Evolutionary conservation across 2,329 filamentous ascomycete species (phyloP).

Genomic region (Rasamsonia emersonii): DNA sequence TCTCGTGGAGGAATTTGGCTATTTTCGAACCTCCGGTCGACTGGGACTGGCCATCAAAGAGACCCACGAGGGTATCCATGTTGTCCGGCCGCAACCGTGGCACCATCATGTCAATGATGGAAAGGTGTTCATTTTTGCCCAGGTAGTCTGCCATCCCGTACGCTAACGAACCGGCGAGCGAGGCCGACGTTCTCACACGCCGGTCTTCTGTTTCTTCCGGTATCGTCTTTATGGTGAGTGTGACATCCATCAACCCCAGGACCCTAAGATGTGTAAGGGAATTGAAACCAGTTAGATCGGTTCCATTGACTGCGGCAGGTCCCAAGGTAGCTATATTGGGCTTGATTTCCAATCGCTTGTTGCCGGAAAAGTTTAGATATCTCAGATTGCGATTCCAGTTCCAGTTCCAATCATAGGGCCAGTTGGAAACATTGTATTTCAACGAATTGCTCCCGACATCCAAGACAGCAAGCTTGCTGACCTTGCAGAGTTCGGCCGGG

Average conservation of each 20-base stretch:
- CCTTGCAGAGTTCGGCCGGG: conserved; percentile 88
- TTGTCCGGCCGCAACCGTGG: conserved; percentile 85
- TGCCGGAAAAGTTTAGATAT: conserved; percentile 92
- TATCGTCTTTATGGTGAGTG: conserved; percentile 82
- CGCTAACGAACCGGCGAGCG: conserved; percentile 76
- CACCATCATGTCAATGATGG: conserved; percentile 90
- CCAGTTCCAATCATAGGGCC: conserved; percentile 99
- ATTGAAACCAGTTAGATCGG: conserved; percentile 83
- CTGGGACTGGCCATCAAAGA: conserved; percentile 91
- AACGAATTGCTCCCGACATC: conserved; percentile 92
- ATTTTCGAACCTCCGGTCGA: conserved; percentile 88
- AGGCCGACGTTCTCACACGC: conserved; percentile 94
- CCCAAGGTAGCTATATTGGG: conserved; percentile 51
- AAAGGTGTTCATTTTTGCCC: conserved; percentile 87
- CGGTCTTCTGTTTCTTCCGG: conserved; percentile 93
- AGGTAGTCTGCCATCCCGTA: conserved; percentile 98
- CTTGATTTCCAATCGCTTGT: conserved; percentile 89
- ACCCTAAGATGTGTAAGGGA: conserved; percentile 75
- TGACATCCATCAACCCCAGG: conserved; percentile 95
- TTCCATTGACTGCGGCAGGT: conserved; percentile 43
- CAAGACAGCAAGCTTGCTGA: conserved; percentile 81
- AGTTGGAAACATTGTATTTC: conserved; percentile 98
- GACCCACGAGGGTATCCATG: conserved; percentile 80
- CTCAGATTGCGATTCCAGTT: conserved; percentile 93
- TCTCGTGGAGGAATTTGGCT: conserved; percentile 92